A percentile compares a stretch with the other conserved stretches of the same genome.
phyloP scores from a whole-genome alignment of 2,329 filamentous ascomycete species.

The Colletotrichum brevisporum region DNA sequence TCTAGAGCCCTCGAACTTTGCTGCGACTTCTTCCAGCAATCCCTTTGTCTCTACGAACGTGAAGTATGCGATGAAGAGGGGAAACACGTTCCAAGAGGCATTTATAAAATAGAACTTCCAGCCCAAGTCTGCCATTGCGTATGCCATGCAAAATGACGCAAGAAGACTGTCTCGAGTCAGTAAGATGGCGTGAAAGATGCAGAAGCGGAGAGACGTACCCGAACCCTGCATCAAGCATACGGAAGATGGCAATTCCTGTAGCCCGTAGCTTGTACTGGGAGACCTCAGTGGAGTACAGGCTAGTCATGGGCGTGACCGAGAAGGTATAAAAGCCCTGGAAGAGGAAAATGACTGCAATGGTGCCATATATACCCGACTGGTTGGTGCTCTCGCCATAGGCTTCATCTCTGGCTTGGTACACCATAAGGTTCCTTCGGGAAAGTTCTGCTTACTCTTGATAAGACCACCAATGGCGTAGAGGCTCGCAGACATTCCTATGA shows the following conservation, averaged over 20 bases:
- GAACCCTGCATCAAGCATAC: constrained; percentile 46
- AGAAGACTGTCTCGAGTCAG: constrained; percentile 41
- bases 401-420: constrained; percentile 53
- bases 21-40: constrained; percentile 47
- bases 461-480: constrained; percentile 46
- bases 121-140: constrained; percentile 47
- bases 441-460: constrained; percentile 43
- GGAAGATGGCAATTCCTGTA: constrained; percentile 49
- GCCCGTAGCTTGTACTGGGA: constrained; percentile 50
- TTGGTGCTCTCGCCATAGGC: constrained; percentile 38
- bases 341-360: constrained; percentile 52
- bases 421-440: constrained; percentile 14
- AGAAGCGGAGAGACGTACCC: constrained; percentile 43
- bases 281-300: constrained; percentile 51
- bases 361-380: constrained; percentile 55
- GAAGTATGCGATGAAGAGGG: constrained; percentile 45
- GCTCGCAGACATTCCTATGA: constrained; percentile 44
- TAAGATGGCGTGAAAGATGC: neutral
- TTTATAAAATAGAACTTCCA: constrained; percentile 52
- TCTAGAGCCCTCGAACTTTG: constrained; percentile 44
- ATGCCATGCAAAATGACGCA: constrained; percentile 48
- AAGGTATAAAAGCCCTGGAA: constrained; percentile 52
- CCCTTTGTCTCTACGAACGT: constrained; percentile 50
- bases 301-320: constrained; percentile 52
- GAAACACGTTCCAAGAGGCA: constrained; percentile 47